Evolutionary conservation across 2,329 filamentous ascomycete species (phyloP).

Genomic region (Ampelomyces quisqualis): DNA sequence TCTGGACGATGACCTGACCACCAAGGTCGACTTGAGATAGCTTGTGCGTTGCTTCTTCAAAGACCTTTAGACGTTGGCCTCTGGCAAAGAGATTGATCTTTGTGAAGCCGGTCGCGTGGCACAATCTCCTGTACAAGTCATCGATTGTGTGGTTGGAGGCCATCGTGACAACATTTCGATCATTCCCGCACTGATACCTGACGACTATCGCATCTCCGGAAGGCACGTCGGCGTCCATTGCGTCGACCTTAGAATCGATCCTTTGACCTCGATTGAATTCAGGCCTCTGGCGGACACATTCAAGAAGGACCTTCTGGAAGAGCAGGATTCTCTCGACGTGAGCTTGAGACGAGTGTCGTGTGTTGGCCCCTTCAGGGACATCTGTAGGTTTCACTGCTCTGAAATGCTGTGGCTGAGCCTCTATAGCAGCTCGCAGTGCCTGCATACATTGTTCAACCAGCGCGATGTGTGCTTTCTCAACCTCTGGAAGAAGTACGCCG

Average conservation of each 20-base stretch:
- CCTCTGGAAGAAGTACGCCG: constrained; percentile 47
- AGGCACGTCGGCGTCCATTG: constrained; percentile 50
- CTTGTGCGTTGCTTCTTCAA: constrained; percentile 58
- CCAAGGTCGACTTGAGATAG: constrained; percentile 57
- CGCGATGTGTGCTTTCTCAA: constrained; percentile 63
- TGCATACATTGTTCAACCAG: constrained; percentile 74
- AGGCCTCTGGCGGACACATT: constrained; percentile 31
- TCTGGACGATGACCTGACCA: constrained; percentile 34
- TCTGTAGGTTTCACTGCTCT: constrained; percentile 1
- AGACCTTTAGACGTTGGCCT: constrained; percentile 65
- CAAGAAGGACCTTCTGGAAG: constrained; percentile 40
- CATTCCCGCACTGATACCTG: constrained; percentile 68
- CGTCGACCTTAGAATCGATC: constrained; percentile 40
- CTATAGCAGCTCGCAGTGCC: constrained; percentile 47
- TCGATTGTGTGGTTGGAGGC: constrained; percentile 70
- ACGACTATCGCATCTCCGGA: constrained; percentile 67
- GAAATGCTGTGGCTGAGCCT: constrained; percentile 8
- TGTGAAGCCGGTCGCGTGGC: constrained; percentile 70
- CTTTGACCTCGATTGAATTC: constrained; percentile 35
- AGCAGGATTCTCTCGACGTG: constrained; percentile 37
- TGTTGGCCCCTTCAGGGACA: constrained; percentile 32
- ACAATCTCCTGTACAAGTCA: constrained; percentile 67
- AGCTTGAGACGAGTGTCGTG: constrained; percentile 18
- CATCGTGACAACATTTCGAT: constrained; percentile 63
- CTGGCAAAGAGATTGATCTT: constrained; percentile 73